phyloP scores from a whole-genome alignment of 257 asterid genomes.

The Dorcoceras hygrometricum region DNA sequence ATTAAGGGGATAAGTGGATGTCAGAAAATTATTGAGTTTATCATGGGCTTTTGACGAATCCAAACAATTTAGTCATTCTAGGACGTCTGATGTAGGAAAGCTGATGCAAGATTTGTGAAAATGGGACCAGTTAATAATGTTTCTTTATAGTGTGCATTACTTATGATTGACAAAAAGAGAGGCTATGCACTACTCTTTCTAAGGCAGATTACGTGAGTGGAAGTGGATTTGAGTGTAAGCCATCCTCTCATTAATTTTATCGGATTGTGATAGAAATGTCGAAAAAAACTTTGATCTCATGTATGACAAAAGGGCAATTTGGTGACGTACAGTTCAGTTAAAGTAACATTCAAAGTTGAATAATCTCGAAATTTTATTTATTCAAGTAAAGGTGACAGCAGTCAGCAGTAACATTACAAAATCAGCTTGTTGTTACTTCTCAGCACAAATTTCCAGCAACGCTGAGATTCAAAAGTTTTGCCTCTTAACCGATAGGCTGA shows the following conservation, averaged over 20 bases:
- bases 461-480: not conserved
- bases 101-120: not conserved
- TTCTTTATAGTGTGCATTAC: not conserved
- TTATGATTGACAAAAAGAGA: not conserved
- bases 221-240: not conserved
- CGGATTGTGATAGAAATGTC: not conserved
- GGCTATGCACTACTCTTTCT: not conserved
- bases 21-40: not conserved
- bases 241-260: not conserved
- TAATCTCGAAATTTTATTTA: not conserved
- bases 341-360: not conserved
- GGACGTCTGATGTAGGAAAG: not conserved
- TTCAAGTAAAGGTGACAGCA: not conserved
- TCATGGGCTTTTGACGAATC: not conserved
- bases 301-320: not conserved
- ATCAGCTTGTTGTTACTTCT: not conserved
- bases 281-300: not conserved
- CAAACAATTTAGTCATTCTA: not conserved
- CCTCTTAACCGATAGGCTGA: constrained; percentile 42
- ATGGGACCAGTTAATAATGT: not conserved
- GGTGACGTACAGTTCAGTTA: not conserved
- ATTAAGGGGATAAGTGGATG: not conserved
- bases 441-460: not conserved
- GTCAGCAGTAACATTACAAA: not conserved
- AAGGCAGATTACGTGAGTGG: not conserved